phyloP scores from a whole-genome alignment of 1,284 basidiomycete genomes.

The Pseudozyma sp. region DNA sequence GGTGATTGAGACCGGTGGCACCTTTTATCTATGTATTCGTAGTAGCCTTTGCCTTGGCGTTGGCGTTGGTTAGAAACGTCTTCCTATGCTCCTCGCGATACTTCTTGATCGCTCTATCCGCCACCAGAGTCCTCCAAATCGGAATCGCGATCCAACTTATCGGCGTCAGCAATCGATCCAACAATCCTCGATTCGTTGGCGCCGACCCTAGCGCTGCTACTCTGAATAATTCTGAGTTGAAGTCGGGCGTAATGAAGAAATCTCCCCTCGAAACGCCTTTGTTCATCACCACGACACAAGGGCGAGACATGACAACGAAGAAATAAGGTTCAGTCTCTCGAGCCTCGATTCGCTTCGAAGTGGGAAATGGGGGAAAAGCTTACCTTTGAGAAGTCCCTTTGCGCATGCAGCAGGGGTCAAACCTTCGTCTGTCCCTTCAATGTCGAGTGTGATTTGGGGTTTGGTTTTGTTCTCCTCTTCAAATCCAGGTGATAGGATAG shows the following conservation, averaged over 20 bases:
- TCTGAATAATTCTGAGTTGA: slow-evolving; percentile 60
- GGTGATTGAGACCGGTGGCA: no score
- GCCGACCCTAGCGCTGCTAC: slow-evolving; percentile 53
- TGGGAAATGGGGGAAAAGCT: slow-evolving; percentile 31
- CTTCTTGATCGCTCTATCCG: slow-evolving; percentile 46
- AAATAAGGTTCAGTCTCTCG: not conserved
- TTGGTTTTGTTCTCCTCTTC: slow-evolving; percentile 85
- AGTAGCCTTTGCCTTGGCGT: not conserved
- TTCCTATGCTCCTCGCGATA: slow-evolving; percentile 37
- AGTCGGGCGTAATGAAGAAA: slow-evolving; percentile 65
- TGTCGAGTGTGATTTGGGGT: slow-evolving; percentile 80
- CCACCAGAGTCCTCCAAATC: slow-evolving; percentile 58
- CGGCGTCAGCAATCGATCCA: slow-evolving; percentile 47
- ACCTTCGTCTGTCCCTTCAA: slow-evolving; percentile 82
- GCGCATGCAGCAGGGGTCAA: slow-evolving; percentile 79
- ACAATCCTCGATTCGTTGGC: slow-evolving; percentile 52
- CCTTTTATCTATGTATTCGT: no score
- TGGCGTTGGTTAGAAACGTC: slow-evolving; percentile 3
- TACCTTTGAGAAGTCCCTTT: slow-evolving; percentile 76
- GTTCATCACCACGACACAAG: not conserved
- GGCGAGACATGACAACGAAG: not conserved
- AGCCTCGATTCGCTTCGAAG: slow-evolving; percentile 2
- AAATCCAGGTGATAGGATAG: slow-evolving; percentile 84
- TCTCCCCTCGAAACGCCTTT: slow-evolving; percentile 49
- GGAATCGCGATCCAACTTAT: slow-evolving; percentile 54